Base-by-base conservation (phyloP, 208 protist species). In the Endotrypanum monterogeii region DNA sequence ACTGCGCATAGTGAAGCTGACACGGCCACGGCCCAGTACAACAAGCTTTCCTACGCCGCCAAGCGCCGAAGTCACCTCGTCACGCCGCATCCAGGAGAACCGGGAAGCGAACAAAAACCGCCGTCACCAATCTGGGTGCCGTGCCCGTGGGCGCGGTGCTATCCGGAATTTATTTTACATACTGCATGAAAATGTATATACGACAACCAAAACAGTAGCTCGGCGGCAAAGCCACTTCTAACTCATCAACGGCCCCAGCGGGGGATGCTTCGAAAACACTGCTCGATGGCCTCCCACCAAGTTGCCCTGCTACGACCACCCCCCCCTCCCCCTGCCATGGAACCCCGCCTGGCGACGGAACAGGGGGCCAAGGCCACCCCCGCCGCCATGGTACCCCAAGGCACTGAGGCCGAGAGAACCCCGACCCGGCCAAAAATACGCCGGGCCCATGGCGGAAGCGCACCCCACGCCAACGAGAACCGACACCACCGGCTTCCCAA, bases 91-190 rank as follows among this genome's bases (percentile, higher is more conserved):
- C 46, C 14, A n/a, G 1, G 16, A 20, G 16, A 11, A 18, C 23
- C 18, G 18, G 18, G n/a, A 14, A 9, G 0, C 0, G n/a, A 51
- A 35, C 11, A 18, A 30, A 12, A 54, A 11, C 18, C n/a, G 9
- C 14, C 69, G 32, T 58, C 57, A 23, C 51, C 55, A 0, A 28
- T 82, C 8, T 74, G 60, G 68, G 70, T 86, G 18, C 77, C 82
- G 8, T 81, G 66, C 25, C 84, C 82, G 7, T 83, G 77, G 63
- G 63, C 73, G 8, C 74, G 84, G 0, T 87, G 82, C 63, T 90
- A 93, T 63, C 86, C 89, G 0, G 89, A 93, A 69, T 93, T 83
- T 56, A 63, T 93, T 57, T 68, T 86, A 3, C 67, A 85, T 30
- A 35, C 74, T n/a, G 7, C 20, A 0, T 67, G 62, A 41, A 11